A percentile compares a stretch with the other conserved stretches of the same genome.
Conservation (phyloP, 495 filamentous ascomycete species). For the Aspergillus incahuasiensis region DNA sequence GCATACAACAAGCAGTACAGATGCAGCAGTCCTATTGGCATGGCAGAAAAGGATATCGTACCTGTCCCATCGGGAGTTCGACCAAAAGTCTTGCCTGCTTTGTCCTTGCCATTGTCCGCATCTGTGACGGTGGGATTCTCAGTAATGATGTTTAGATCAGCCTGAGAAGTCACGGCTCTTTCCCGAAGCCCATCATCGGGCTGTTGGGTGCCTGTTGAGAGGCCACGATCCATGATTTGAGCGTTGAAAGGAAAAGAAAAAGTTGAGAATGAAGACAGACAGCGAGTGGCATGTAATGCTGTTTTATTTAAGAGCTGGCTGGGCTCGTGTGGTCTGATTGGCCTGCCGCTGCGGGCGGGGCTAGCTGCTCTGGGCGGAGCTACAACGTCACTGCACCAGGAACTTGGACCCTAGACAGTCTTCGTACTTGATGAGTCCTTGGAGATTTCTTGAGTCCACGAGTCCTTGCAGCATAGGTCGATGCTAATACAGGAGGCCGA, state of each 20-base stretch:
- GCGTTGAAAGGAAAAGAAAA: constrained; percentile 15
- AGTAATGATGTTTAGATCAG: constrained; percentile 31
- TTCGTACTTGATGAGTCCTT: not conserved
- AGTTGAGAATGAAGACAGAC: constrained; percentile 3
- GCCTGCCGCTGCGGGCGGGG: constrained; percentile 6
- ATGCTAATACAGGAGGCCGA: too few relatives aligned
- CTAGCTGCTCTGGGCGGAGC: constrained; percentile 7
- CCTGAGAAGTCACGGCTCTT: constrained; percentile 32
- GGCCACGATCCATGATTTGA: constrained; percentile 38
- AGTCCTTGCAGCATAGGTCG: not conserved
- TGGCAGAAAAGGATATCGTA: constrained; percentile 41
- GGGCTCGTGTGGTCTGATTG: constrained; percentile 18
- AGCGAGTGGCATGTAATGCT: constrained; percentile 20
- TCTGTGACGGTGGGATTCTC: constrained; percentile 35
- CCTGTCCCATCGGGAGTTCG: constrained; percentile 85
- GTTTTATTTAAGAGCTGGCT: constrained; percentile 14
- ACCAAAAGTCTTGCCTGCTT: constrained; percentile 69
- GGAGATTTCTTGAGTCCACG: too few relatives aligned
- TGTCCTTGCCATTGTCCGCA: constrained; percentile 35
- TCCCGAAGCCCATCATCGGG: constrained; percentile 41
- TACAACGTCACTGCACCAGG: constrained; percentile 5
- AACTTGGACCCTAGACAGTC: not conserved
- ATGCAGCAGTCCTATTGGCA: not conserved
- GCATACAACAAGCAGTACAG: too few relatives aligned
- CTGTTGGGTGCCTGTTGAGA: constrained; percentile 42